These are phyloP conservation scores for Diplotaxis tenuifolia DNA, from an alignment of 345 rosid species.

Conservation along the genomic window DNA sequence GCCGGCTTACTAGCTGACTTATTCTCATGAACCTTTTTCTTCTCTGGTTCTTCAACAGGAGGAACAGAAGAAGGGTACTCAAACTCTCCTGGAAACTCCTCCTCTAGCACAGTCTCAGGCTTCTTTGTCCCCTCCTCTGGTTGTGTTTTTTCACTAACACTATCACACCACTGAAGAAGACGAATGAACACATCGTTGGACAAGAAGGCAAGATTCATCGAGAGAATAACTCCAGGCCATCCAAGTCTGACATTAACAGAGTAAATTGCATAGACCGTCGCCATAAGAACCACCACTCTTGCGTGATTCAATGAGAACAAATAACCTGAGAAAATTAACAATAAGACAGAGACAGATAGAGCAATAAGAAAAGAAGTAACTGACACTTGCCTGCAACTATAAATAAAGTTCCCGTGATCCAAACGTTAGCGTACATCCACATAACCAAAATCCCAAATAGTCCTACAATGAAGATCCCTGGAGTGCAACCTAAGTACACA, in stretches of 20 bases:
- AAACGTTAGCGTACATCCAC: conserved; percentile 98
- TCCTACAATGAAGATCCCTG: conserved; percentile 93
- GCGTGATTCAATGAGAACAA: conserved; percentile 91
- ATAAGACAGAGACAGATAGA: neutral
- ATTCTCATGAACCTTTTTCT: conserved; percentile 50
- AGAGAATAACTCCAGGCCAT: conserved; percentile 86
- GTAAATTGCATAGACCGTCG: conserved; percentile 64
- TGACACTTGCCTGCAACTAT: conserved; percentile 81
- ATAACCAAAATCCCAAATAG: conserved; percentile 75
- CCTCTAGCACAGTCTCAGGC: conserved; percentile 52
- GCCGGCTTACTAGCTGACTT: conserved; percentile 44
- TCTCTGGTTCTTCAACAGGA: conserved; percentile 46
- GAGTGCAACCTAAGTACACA: conserved; percentile 83
- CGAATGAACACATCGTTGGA: conserved; percentile 70
- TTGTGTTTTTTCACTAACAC: conserved; percentile 53
- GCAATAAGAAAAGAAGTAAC: neutral
- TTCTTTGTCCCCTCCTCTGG: conserved; percentile 70
- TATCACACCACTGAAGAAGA: conserved; percentile 81
- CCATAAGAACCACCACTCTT: conserved; percentile 76
- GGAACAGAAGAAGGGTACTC: conserved; percentile 52
- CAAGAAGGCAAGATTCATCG: conserved; percentile 83
- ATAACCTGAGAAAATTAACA: conserved; percentile 58
- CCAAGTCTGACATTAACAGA: conserved; percentile 89
- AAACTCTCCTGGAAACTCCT: conserved; percentile 58
- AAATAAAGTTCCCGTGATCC: conserved; percentile 92